Evolutionary conservation across 2,329 filamentous ascomycete species (phyloP).

Genomic region (Colletotrichum siamense): DNA sequence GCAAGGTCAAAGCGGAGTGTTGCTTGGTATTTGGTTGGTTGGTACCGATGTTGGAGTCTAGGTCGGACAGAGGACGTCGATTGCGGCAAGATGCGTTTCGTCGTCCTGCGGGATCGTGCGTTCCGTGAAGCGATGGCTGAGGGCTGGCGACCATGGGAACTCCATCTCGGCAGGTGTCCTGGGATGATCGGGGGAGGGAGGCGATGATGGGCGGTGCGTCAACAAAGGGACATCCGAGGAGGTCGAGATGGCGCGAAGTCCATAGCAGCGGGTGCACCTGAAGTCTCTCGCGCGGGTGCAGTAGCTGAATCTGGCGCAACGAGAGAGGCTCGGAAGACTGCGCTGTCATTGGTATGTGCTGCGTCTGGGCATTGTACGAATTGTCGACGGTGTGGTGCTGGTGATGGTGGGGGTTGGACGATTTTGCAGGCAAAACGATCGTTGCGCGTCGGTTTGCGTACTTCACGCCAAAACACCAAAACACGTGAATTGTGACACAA

Average conservation of each 20-base stretch:
- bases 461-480: background rate
- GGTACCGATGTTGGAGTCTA: background rate
- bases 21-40: background rate
- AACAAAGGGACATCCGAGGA: background rate
- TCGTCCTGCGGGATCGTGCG: background rate
- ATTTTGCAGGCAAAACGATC: too few relatives aligned
- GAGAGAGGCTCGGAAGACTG: background rate
- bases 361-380: background rate
- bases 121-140: background rate
- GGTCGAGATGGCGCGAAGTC: background rate
- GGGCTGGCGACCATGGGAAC: too few relatives aligned
- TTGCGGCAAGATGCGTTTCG: background rate
- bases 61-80: background rate
- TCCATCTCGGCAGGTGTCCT: background rate
- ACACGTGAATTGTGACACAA: too few relatives aligned
- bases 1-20: background rate
- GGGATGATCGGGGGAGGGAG: background rate
- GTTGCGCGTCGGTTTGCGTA: background rate
- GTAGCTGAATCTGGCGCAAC: background rate
- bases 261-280: background rate
- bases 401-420: background rate
- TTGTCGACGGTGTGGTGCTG: background rate
- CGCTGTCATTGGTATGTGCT: background rate
- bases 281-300: background rate
- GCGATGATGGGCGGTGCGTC: background rate